Evolutionary conservation across 2,329 filamentous ascomycete species (phyloP).

Genomic region (Graphium sp.): DNA sequence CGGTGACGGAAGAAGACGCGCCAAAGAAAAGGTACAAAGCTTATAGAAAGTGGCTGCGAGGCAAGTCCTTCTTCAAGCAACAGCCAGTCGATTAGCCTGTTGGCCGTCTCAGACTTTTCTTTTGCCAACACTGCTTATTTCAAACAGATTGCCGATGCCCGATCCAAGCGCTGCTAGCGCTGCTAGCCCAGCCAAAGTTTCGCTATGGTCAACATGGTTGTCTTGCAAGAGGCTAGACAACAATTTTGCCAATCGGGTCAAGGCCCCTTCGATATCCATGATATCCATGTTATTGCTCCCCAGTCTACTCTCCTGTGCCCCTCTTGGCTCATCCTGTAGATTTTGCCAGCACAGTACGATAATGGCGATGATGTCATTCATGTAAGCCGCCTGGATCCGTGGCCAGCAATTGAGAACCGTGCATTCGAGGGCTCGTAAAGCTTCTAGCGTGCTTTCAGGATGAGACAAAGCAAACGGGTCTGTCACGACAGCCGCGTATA

Average conservation of each 20-base stretch:
- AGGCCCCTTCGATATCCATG: not conserved
- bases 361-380: constrained; percentile 32
- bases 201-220: constrained; percentile 1
- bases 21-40: constrained; percentile 93
- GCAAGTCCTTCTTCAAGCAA: constrained; percentile 95
- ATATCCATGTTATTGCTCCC: not conserved
- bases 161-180: constrained; percentile 9
- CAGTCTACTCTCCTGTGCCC: constrained; percentile 1
- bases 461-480: constrained; percentile 49
- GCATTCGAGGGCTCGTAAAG: constrained; percentile 33
- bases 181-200: constrained; percentile 14
- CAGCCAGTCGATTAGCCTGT: constrained; percentile 36
- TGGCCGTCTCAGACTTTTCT: not conserved
- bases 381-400: constrained; percentile 32
- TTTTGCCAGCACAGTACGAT: constrained; percentile 47
- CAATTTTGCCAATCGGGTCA: not conserved
- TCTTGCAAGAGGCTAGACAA: not conserved
- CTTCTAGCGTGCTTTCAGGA: constrained; percentile 32
- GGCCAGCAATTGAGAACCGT: constrained; percentile 54
- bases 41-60: constrained; percentile 85
- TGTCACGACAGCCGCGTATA: constrained; percentile 46
- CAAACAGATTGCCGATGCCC: not conserved
- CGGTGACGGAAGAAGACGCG: constrained; percentile 72
- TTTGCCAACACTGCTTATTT: not conserved
- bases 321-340: constrained; percentile 21